These are phyloP conservation scores for Starmerella lactis-condensi DNA, from an alignment of 805 yeast genomes.

Conservation along the genomic window DNA sequence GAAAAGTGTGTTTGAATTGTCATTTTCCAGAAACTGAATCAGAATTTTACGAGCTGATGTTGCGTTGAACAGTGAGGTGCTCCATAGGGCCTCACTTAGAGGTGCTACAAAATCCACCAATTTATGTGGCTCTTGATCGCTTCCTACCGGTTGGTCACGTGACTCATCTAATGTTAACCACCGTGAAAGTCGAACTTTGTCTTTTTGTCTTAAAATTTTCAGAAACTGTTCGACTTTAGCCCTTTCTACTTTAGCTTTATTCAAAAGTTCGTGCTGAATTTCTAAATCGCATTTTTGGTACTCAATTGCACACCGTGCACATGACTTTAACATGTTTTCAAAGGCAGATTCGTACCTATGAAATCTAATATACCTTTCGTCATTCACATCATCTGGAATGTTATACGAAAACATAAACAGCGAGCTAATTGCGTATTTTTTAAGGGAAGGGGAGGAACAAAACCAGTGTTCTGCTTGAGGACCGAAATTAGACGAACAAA, in stretches of 20 bases:
- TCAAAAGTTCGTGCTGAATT: constrained; percentile 1
- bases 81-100: constrained; percentile 11
- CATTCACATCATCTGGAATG: constrained; percentile 3
- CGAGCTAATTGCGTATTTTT: constrained; percentile 7
- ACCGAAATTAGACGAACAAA: constrained; percentile 2
- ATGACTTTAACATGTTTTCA: constrained; percentile 3
- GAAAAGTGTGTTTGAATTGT: background rate
- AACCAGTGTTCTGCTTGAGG: constrained; percentile 11
- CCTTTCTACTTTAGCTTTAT: constrained; percentile 1
- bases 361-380: constrained; percentile 2
- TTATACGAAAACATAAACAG: constrained; percentile 11
- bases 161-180: too few species aligned
- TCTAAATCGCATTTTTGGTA: constrained; percentile 8
- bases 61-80: constrained; percentile 1
- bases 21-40: background rate
- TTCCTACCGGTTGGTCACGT: too few species aligned
- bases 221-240: constrained; percentile 4
- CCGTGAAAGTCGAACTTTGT: constrained; percentile 6
- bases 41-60: constrained; percentile 1
- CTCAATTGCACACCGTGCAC: constrained; percentile 7
- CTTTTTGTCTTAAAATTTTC: constrained; percentile 5
- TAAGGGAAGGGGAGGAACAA: constrained; percentile 5
- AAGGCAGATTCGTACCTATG: constrained; percentile 1
- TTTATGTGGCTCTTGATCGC: too few species aligned
- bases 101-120: too few species aligned